Evolutionary conservation across 805 yeast genomes (phyloP).

Genomic region (Millerozyma acaciae): DNA sequence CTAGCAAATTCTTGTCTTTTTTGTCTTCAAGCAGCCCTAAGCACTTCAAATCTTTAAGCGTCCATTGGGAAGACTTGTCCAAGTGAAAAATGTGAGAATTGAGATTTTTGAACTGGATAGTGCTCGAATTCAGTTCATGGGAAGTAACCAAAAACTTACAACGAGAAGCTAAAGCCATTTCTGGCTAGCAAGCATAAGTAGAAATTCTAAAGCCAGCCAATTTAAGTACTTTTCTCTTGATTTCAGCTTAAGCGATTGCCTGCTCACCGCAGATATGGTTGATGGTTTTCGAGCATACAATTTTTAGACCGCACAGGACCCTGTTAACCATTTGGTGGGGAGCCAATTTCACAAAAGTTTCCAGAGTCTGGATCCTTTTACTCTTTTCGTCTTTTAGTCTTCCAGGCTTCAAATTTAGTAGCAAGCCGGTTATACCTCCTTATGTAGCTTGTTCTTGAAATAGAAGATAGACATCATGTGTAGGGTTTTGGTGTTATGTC

Average conservation of each 20-base stretch:
- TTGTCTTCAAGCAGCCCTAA: not conserved
- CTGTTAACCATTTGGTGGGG: not conserved
- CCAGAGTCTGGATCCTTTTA: not conserved
- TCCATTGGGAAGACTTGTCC: not conserved
- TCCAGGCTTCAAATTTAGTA: not conserved
- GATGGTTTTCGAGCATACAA: not conserved
- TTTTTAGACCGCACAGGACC: conserved; percentile 1
- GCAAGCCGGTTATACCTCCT: not conserved
- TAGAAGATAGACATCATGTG: conserved; percentile 1
- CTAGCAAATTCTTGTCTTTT: not conserved
- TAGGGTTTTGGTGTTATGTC: not conserved
- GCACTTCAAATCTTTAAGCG: not conserved
- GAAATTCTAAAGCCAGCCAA: not conserved
- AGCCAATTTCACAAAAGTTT: not conserved
- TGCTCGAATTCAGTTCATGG: not conserved
- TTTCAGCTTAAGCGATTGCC: not conserved
- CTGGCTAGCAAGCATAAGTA: not conserved
- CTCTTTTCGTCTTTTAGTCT: not conserved
- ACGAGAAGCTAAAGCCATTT: not conserved
- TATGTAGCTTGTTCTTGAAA: not conserved
- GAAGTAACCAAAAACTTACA: not conserved
- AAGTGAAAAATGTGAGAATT: not conserved
- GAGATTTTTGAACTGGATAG: conserved; percentile 1
- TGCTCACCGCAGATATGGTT: not conserved
- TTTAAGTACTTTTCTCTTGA: not conserved